phyloP scores from a whole-genome alignment of 345 rosid species.

The Brassica cretica region DNA sequence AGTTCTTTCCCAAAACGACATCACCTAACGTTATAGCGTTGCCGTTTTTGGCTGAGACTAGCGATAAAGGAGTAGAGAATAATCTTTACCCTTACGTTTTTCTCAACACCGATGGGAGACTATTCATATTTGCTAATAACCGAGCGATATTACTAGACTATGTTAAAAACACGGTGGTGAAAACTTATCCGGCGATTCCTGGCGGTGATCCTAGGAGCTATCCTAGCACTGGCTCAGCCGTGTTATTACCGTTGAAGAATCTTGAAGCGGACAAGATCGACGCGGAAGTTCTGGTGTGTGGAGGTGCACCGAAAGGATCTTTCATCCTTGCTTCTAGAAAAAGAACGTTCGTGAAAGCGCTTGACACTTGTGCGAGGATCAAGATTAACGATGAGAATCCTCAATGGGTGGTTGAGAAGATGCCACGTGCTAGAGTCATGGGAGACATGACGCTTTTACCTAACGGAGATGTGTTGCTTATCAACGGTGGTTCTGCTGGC shows the following conservation, averaged over 20 bases:
- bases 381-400: constrained; percentile 69
- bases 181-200: constrained; percentile 57
- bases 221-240: constrained; percentile 86
- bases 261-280: constrained; percentile 32
- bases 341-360: constrained; percentile 49
- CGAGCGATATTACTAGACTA: constrained; percentile 66
- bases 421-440: constrained; percentile 77
- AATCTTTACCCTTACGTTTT: constrained; percentile 79
- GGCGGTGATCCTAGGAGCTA: constrained; percentile 77
- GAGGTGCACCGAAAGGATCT: constrained; percentile 79
- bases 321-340: constrained; percentile 30
- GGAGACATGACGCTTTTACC: constrained; percentile 85
- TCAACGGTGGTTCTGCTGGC: constrained; percentile 69
- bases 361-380: constrained; percentile 72
- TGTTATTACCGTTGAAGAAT: constrained; percentile 69
- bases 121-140: constrained; percentile 76
- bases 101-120: constrained; percentile 58
- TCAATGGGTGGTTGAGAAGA: constrained; percentile 64
- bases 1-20: constrained; percentile 59
- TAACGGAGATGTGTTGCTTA: constrained; percentile 61
- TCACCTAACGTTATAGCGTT: constrained; percentile 38
- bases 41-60: constrained; percentile 61
- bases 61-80: constrained; percentile 52
- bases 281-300: constrained; percentile 72
- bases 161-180: constrained; percentile 46